These are phyloP conservation scores for Penicillium lividum DNA, from an alignment of 495 filamentous ascomycete genomes.

Conservation along the genomic window DNA sequence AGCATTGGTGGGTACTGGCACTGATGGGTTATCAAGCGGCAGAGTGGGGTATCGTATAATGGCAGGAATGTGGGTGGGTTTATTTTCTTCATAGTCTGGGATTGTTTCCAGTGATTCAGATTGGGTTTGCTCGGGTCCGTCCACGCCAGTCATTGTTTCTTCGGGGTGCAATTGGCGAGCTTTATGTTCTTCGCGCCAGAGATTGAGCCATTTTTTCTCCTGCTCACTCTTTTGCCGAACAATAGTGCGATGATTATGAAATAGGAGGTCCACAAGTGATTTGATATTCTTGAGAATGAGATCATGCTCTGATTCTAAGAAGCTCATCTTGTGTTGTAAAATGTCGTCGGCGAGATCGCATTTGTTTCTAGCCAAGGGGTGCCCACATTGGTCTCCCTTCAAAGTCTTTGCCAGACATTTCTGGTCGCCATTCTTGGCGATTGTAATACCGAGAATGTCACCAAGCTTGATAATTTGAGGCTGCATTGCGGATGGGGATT, in stretches of 20 bases:
- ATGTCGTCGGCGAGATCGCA: not conserved
- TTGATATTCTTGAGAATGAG: not conserved
- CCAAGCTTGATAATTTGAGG: not conserved
- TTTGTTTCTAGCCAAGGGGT: not conserved
- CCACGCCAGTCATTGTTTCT: not conserved
- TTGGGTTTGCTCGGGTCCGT: not conserved
- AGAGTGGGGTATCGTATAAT: not conserved
- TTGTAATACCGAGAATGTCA: not conserved
- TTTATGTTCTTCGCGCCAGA: not conserved
- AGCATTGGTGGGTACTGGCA: not conserved
- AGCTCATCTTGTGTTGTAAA: not conserved
- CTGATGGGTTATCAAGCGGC: not conserved
- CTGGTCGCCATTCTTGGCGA: not conserved
- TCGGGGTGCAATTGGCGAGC: not conserved
- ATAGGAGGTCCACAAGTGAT: not conserved
- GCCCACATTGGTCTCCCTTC: not conserved
- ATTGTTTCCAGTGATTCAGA: not conserved
- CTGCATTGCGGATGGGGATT: not conserved
- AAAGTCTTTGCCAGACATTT: conserved; percentile 1
- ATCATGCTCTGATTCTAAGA: not conserved
- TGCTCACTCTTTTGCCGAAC: not conserved
- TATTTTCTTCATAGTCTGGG: not conserved
- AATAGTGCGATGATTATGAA: not conserved
- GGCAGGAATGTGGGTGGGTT: not conserved
- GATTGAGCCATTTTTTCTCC: not conserved